phyloP scores from a whole-genome alignment of 495 filamentous ascomycete genomes.

The Podospora fimiseda region DNA sequence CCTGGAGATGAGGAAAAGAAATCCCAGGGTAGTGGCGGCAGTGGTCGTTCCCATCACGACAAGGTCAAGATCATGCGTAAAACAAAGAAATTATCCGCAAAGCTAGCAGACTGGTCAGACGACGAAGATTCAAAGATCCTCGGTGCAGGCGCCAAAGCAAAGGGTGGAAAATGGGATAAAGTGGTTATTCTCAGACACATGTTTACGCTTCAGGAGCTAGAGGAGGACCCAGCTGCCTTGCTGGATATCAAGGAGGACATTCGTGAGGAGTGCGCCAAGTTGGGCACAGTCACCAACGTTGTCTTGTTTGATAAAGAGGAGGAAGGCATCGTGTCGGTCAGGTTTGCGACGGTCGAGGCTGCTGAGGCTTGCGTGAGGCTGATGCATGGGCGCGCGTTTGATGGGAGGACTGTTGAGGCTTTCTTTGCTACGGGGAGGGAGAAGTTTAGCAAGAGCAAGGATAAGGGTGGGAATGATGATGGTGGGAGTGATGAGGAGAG shows the following conservation, averaged over 20 bases:
- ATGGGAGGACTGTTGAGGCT: conserved; percentile 64
- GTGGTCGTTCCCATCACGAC: conserved; percentile 55
- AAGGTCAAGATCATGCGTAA: conserved; percentile 84
- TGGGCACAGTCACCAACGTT: conserved; percentile 85
- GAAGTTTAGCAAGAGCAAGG: conserved; percentile 64
- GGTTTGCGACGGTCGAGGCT: conserved; percentile 61
- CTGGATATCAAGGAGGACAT: conserved; percentile 94
- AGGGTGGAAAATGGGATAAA: conserved; percentile 62
- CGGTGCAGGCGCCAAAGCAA: conserved; percentile 27
- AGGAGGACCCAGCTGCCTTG: conserved; percentile 75
- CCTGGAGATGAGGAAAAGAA: no score
- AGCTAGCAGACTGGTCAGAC: conserved; percentile 90
- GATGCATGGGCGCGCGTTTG: conserved; percentile 81
- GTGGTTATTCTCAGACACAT: conserved; percentile 86
- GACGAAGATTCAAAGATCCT: conserved; percentile 47
- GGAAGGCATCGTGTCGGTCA: conserved; percentile 81
- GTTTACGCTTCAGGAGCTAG: conserved; percentile 83
- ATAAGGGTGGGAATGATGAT: conserved; percentile 33
- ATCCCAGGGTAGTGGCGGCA: no score
- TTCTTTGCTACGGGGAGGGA: conserved; percentile 70
- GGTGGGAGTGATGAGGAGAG: conserved; percentile 22
- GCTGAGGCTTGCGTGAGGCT: conserved; percentile 65
- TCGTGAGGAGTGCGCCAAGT: conserved; percentile 77
- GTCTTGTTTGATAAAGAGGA: conserved; percentile 80
- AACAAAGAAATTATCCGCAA: conserved; percentile 80